A percentile compares a stretch with the other conserved stretches of the same genome.
Conservation (phyloP, 192 early-diverging fungal species). For the Helicostylum pulchrum region DNA sequence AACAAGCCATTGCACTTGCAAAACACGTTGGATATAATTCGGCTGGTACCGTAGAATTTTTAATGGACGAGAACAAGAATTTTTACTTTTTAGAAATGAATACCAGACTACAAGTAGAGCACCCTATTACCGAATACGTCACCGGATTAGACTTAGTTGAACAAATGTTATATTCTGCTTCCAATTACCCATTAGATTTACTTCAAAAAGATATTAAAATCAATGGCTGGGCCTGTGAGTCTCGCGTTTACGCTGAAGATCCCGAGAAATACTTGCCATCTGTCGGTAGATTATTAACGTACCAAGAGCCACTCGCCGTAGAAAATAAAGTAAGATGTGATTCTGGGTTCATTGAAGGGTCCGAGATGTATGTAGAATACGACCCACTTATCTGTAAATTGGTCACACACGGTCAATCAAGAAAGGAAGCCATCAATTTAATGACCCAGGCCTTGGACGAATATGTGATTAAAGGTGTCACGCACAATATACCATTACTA, state of each 20-base stretch:
- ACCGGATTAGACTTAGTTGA: slow-evolving; percentile 92
- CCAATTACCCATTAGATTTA: slow-evolving; percentile 66
- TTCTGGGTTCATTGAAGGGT: slow-evolving; percentile 87
- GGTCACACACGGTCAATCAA: slow-evolving; percentile 74
- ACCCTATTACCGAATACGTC: slow-evolving; percentile 75
- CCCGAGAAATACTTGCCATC: slow-evolving; percentile 91
- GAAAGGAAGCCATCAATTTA: slow-evolving; percentile 68
- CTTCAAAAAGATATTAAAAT: slow-evolving; percentile 74
- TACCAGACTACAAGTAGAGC: slow-evolving; percentile 78
- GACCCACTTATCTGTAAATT: slow-evolving; percentile 97
- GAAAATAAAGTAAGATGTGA: slow-evolving; percentile 80
- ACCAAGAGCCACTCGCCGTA: slow-evolving; percentile 70
- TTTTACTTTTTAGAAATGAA: slow-evolving; percentile 86
- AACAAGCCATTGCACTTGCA: slow-evolving; percentile 73
- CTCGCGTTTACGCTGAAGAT: slow-evolving; percentile 95
- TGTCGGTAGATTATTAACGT: slow-evolving; percentile 81
- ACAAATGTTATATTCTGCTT: slow-evolving; percentile 93
- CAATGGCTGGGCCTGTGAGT: slow-evolving; percentile 92
- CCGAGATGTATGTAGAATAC: slow-evolving; percentile 94
- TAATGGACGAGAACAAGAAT: slow-evolving; percentile 67
- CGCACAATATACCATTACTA: slow-evolving; percentile 92
- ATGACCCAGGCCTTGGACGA: slow-evolving; percentile 86
- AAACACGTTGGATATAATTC: slow-evolving; percentile 73
- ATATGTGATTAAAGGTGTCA: slow-evolving; percentile 93
- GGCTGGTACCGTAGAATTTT: slow-evolving; percentile 74